Base-by-base conservation (phyloP, 108 stramenopile species). In the Aurantiochytrium sp. region DNA sequence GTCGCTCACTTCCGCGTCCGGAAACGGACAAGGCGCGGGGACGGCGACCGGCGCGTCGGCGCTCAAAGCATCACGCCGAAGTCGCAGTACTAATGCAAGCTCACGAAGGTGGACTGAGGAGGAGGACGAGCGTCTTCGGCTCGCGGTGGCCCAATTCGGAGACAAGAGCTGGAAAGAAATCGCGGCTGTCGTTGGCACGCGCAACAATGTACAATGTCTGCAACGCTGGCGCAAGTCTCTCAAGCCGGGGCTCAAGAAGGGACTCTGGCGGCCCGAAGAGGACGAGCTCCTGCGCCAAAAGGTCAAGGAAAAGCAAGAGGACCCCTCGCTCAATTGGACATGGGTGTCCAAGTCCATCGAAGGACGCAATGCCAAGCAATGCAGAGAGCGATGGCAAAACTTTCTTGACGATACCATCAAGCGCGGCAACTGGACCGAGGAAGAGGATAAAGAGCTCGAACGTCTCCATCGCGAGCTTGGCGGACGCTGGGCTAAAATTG, bases 371-470 rank as follows among this genome's bases (percentile, higher is more conserved):
- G 99, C 98, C 5, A 99, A 99, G 90, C 99, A 99, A 93, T 99
- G 99, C 88, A 96, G 99, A 35, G 99, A 99, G 90, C 96, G 99
- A 21, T 99, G 98, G 98, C 97, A 97, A 93, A 99, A 99, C 91
- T 98, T 98, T 89, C 91, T 99, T 6, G 95, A 97, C 92, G 98
- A 98, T 18, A 95, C 94, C 90, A 98, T 99, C 72, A 97, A 96
- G 43, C 98, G 97, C 90, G 93, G 94, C 4, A 95, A 95, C 58
- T 99, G 98, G 98, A 97, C 95, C 25, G 93, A 93, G 55, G 95
- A 96, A 4, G 99, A 99, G 91, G 97, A 98, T 83, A 72, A 88
- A 25, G 72, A 92, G 21, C 94, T 99, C 43, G 92, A 97, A 47
- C 89, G 93, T 8, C 95, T 93, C 44, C 97, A 98, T 88, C 71